Percentiles rank a stretch among this genome's conserved stretches.
phyloP scores from a whole-genome alignment of 2,329 filamentous ascomycete species.

The Cyphellophora attinorum region DNA sequence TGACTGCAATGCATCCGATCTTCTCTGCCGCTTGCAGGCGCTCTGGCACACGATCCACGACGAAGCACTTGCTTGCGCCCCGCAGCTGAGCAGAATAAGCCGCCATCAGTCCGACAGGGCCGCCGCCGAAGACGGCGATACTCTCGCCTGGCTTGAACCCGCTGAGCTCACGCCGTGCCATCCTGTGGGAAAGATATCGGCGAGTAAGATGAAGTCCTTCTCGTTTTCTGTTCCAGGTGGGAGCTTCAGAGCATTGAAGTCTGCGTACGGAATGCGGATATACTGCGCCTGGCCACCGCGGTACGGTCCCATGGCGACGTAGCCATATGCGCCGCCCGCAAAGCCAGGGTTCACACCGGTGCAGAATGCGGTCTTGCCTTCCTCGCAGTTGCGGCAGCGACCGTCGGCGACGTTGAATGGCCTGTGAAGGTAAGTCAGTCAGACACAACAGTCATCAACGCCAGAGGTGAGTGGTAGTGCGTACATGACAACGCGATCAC shows the following conservation, averaged over 20 bases:
- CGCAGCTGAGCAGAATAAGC: slow-evolving; percentile 53
- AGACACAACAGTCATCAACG: background rate
- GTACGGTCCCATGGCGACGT: slow-evolving; percentile 51
- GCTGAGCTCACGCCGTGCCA: slow-evolving; percentile 28
- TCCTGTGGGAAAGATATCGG: slow-evolving; percentile 32
- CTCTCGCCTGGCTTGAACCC: slow-evolving; percentile 40
- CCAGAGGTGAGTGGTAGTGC: background rate
- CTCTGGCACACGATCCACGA: slow-evolving; percentile 52
- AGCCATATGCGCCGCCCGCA: slow-evolving; percentile 51
- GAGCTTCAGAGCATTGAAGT: slow-evolving; percentile 56
- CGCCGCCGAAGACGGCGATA: slow-evolving; percentile 54
- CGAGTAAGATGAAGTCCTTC: slow-evolving; percentile 47
- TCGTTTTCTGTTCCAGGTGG: slow-evolving; percentile 53
- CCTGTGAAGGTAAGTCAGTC: background rate
- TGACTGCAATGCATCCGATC: slow-evolving; percentile 51
- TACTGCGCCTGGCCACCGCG: slow-evolving; percentile 53
- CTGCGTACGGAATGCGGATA: slow-evolving; percentile 55
- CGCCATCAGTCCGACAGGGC: slow-evolving; percentile 56
- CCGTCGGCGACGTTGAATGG: slow-evolving; percentile 58
- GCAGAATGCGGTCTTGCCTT: slow-evolving; percentile 56
- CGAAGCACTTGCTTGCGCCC: slow-evolving; percentile 50
- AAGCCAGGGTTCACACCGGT: slow-evolving; percentile 55
- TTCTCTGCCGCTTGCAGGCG: slow-evolving; percentile 50
- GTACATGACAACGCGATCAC: slow-evolving; percentile 52
- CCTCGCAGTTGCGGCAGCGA: slow-evolving; percentile 54